A percentile compares a stretch with the other conserved stretches of the same genome.
These are phyloP conservation scores for Thelephora terrestris DNA, from an alignment of 1,284 basidiomycete species.

Conservation along the genomic window DNA sequence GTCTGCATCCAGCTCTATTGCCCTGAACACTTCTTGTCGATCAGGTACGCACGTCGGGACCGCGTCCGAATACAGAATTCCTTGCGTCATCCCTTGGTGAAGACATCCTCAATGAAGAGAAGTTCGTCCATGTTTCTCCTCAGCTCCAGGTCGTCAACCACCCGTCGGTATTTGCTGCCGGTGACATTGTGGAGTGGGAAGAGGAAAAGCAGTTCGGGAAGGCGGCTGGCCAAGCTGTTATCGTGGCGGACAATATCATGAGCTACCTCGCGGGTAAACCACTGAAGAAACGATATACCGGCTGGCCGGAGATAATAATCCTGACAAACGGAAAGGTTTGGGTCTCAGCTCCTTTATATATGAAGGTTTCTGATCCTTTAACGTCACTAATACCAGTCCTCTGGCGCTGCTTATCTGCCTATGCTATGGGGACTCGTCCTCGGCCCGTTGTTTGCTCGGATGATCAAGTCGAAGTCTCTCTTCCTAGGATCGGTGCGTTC, in stretches of 20 bases:
- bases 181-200: slow-evolving; percentile 38
- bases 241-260: slow-evolving; percentile 32
- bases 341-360: neutral
- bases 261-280: slow-evolving; percentile 23
- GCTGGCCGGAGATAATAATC: slow-evolving; percentile 32
- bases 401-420: slow-evolving; percentile 30
- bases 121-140: slow-evolving; percentile 31
- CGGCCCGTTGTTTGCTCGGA: slow-evolving; percentile 26
- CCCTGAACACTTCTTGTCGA: slow-evolving; percentile 4
- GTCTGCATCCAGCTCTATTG: neutral
- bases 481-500: neutral
- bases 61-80: slow-evolving; percentile 34
- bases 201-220: slow-evolving; percentile 42
- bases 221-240: slow-evolving; percentile 24
- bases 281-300: slow-evolving; percentile 29
- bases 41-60: slow-evolving; percentile 32
- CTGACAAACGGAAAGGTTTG: slow-evolving; percentile 41
- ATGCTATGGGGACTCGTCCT: slow-evolving; percentile 34
- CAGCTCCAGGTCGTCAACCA: slow-evolving; percentile 34
- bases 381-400: slow-evolving; percentile 20
- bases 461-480: slow-evolving; percentile 20
- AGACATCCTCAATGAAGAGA: slow-evolving; percentile 24
- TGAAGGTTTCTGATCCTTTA: neutral
- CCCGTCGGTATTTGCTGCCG: slow-evolving; percentile 36
- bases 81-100: slow-evolving; percentile 26